Evolutionary conservation across 2,329 filamentous ascomycete genomes (phyloP), one percentile per base, ranked within the genome.

Genomic region (Colletotrichum spinosum): DNA sequence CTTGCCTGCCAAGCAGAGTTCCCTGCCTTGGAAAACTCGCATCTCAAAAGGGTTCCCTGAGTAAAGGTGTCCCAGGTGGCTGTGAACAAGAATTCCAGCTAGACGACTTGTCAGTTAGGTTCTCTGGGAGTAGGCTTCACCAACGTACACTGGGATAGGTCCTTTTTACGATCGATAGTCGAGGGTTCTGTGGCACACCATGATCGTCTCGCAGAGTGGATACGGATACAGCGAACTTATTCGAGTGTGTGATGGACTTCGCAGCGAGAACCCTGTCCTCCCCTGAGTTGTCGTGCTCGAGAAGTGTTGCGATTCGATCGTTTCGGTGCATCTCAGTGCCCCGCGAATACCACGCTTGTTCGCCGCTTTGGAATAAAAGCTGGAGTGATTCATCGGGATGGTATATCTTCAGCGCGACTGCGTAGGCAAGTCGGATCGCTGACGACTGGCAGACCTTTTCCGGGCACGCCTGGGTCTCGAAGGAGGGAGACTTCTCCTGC

Each of bases 1-100:
- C 42, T 53, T 7, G 55, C 60, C 15, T 59, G 42, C 60, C 60
- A 63, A 4, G 48, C 48, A 11, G 60, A 63, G n/a, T 39, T 37
- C 13, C 41, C 37, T 9, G 48, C 39, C 8, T 37, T 13, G 8
- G 45, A 37, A 33, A 59, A 58, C 49, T 63, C 55, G 10, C 55
- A 63, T 25, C 35, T 42, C 15, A 63, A 9, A 17, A 63, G 39
- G 6, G 59, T 46, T 1, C 55, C 42, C 12, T 25, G 55, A 10
- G 60, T 45, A 37, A 63, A 46, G 17, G 55, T 12, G 12, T 63
- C 55, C 39, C 41, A 46, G 3, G 38, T 42, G 8, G 60, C 60
- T 6, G 60, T 53, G n/a, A 63, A 59, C 7, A 58, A 41, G 9
- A 35, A 38, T n/a, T 42, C 48, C 6, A 58, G 33, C 60, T 63